Base-by-base conservation (phyloP, 2,329 filamentous ascomycete genomes). In the Nigrograna mackinnonii region DNA sequence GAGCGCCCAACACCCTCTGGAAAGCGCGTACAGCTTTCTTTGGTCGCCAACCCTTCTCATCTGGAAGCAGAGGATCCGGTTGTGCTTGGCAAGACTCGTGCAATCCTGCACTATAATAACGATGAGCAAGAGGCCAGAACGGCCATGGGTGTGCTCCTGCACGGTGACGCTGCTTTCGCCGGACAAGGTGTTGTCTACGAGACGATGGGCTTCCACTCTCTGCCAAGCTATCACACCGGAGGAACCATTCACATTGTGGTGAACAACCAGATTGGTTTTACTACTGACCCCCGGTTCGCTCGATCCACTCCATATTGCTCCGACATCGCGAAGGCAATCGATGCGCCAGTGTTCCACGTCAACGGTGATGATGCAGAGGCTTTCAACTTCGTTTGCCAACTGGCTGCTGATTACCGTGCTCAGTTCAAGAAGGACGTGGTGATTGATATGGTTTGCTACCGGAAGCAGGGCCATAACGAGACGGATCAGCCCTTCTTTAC, bases 201-300 rank as follows among this genome's bases (percentile, higher is more conserved):
- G 75, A 97, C 91, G 63, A 88, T 99, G 73, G 94, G 94, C 51
- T 96, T 99, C 84, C 88, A 96, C 76, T 87, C 90, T 39, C 84
- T 99, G 26, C 94, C 94, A 21, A 89, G 88, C 57, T 99, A 96
- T 77, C 96, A 95, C 36, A 97, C 94, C 40, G 94, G 94, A 61
- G 94, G 94, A 66, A 99, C 94, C 44, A 89, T 99, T 60, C 94
- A 99, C 74, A 80, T 99, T 54, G 85, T 99, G 46, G 92, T 97
- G 58, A 99, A 99, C 84, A 99, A 99, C 82, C 94, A 99, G 80
- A 99, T 99, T 70, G 94, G 94, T 72, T 99, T 99, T 80, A 99
- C 94, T 40, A 99, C 94, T 17, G 94, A 99, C 67, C 94, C 94
- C 56, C 90, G 94, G 66, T 99, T 96, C 72, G 87, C 94, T 59